phyloP scores from a whole-genome alignment of 2,329 filamentous ascomycete species.

The Graphium sp. region DNA sequence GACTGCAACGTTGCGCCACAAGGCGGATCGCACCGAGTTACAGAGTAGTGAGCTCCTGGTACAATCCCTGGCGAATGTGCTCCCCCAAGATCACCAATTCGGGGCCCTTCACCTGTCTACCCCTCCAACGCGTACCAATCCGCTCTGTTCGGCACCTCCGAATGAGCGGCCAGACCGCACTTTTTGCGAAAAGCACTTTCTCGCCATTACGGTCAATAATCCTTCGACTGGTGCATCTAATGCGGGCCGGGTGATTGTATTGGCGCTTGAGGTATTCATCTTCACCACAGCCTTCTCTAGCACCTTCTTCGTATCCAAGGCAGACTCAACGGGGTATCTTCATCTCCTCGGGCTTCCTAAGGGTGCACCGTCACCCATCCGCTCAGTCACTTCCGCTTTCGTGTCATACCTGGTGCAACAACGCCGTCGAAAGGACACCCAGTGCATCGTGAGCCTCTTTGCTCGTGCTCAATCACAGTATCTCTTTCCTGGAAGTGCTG shows the following conservation, averaged over 20 bases:
- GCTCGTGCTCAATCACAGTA: slow-evolving; percentile 87
- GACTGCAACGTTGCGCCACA: too few relatives aligned
- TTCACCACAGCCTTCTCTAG: slow-evolving; percentile 69
- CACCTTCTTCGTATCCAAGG: slow-evolving; percentile 90
- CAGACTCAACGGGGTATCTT: slow-evolving; percentile 86
- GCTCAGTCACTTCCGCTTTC: slow-evolving; percentile 58
- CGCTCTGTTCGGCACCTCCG: slow-evolving; percentile 67
- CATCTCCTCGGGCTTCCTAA: slow-evolving; percentile 45
- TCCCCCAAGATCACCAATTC: slow-evolving; percentile 41
- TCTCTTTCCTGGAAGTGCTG: slow-evolving; percentile 79
- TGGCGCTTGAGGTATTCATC: slow-evolving; percentile 75
- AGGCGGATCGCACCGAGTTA: too few relatives aligned
- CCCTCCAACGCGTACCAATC: slow-evolving; percentile 53
- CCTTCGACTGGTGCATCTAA: slow-evolving; percentile 7
- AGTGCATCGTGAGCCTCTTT: slow-evolving; percentile 74
- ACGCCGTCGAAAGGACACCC: slow-evolving; percentile 44
- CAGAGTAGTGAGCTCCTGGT: too few relatives aligned
- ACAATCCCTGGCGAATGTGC: slow-evolving; percentile 28
- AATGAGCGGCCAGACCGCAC: slow-evolving; percentile 58
- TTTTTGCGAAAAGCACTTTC: slow-evolving; percentile 71
- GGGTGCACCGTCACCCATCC: slow-evolving; percentile 54
- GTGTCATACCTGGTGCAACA: slow-evolving; percentile 56
- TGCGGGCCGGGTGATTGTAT: slow-evolving; percentile 43
- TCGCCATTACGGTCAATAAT: slow-evolving; percentile 22
- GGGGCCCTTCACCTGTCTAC: slow-evolving; percentile 78